Evolutionary conservation across 1,284 basidiomycete species (phyloP).

Genomic region (Ceratobasidium sp.): DNA sequence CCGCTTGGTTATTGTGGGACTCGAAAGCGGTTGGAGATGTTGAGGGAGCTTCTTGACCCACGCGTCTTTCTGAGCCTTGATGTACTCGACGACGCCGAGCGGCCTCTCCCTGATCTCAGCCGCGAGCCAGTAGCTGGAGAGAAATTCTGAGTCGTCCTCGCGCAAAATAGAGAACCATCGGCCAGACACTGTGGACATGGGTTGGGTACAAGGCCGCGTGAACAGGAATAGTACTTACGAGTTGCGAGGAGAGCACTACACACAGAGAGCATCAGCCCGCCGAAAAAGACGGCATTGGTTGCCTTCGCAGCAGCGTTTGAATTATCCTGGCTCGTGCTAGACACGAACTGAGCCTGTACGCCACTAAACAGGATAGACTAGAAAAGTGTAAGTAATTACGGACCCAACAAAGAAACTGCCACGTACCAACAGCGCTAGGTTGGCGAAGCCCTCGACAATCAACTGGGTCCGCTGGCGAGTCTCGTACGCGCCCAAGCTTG

Average conservation of each 20-base stretch:
- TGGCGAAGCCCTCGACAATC: slow-evolving; percentile 32
- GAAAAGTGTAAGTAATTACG: not conserved
- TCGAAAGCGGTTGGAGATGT: slow-evolving; percentile 8
- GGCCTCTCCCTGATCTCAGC: slow-evolving; percentile 8
- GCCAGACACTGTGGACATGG: slow-evolving; percentile 3
- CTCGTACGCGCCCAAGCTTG: slow-evolving; percentile 28
- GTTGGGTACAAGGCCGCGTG: too few species aligned
- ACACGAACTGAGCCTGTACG: slow-evolving; percentile 29
- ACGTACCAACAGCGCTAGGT: slow-evolving; percentile 21
- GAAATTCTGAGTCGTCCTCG: slow-evolving; percentile 37
- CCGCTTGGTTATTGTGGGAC: not conserved
- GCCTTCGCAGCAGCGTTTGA: slow-evolving; percentile 9
- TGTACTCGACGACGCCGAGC: not conserved
- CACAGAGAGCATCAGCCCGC: slow-evolving; percentile 29
- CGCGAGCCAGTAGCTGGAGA: slow-evolving; percentile 31
- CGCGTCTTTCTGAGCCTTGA: slow-evolving; percentile 24
- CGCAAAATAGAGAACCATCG: slow-evolving; percentile 37
- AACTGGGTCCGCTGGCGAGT: slow-evolving; percentile 36
- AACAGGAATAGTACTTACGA: not conserved
- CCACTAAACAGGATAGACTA: slow-evolving; percentile 32
- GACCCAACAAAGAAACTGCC: not conserved
- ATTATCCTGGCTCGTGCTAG: slow-evolving; percentile 15
- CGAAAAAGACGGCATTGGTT: slow-evolving; percentile 22
- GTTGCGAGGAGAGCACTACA: slow-evolving; percentile 23
- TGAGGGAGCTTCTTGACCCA: slow-evolving; percentile 18